Base-by-base conservation (phyloP, 1,284 basidiomycete genomes). In the Salmacisia buchloeana region DNA sequence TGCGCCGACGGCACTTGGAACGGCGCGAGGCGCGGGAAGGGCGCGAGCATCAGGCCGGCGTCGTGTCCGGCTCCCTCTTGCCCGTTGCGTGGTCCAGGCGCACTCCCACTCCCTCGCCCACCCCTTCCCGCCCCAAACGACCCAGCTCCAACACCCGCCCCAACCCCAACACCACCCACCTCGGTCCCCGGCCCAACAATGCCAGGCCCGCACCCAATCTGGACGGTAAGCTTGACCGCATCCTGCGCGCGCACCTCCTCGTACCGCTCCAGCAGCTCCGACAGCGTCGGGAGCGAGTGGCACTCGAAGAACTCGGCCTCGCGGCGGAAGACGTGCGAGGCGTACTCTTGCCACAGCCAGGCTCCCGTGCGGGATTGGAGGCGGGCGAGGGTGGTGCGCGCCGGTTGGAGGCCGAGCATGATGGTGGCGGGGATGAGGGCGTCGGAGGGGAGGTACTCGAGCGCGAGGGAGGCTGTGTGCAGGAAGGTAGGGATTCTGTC, bases 281-380 rank as follows among this genome's bases (percentile, higher is more conserved):
- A 68, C 9, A 76, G 54, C 39, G 66, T 68, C 6, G 74, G 74
- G 0, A 76, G 67, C 13, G 66, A 60, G 57, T 73, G 69, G 59
- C 73, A 75, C 7, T 71, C 66, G 39, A 68, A 74, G 34, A 70
- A 69, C 33, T 76, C 73, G n/a, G 56, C 58, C 43, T 76, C 73
- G 6, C 69, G 62, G 1, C 61, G 49, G 52, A 76, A 76, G 23
- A 63, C 67, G 54, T 63, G 72, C 43, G 66, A 46, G 61, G 65
- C 64, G 60, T 69, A 73, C 35, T 59, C 58, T 38, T 65, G 66
- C 71, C 72, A 75, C 31, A 72, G 12, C 45, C 64, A 76, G 38
- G 65, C 69, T 1, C 64, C 66, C 54, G 6, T 9, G 29, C 54
- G 3, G 29, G 56, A 46, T 33, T 68, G 59, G 15, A 60, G 54